Conservation (phyloP, 257 asterid genomes). For the Fraxinus quadrangulata region DNA sequence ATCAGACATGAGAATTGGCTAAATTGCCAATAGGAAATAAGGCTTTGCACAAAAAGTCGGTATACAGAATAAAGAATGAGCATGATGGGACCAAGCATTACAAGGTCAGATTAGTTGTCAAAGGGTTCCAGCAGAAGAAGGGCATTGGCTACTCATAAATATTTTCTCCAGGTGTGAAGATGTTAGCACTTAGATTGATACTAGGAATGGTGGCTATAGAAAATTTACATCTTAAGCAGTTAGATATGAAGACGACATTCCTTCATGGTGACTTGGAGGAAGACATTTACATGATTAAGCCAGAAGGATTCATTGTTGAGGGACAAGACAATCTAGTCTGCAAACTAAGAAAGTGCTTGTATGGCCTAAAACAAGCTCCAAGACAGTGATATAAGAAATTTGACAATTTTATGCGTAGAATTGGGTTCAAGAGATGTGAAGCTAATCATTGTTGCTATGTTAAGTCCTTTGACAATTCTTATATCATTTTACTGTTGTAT, state of each 20-base stretch:
- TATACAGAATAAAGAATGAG: not conserved
- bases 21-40: not conserved
- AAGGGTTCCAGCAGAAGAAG: not conserved
- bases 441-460: no score
- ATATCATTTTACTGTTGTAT: no score
- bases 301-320: not conserved
- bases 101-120: no score
- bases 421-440: no score
- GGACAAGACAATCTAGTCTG: not conserved
- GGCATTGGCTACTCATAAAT: not conserved
- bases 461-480: no score
- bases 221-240: no score
- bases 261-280: conserved; percentile 9
- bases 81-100: not conserved
- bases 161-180: not conserved
- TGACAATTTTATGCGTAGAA: no score
- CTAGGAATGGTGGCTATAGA: not conserved
- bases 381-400: no score
- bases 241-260: not conserved
- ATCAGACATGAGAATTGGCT: not conserved
- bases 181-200: not conserved
- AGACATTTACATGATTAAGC: conserved; percentile 6
- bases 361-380: not conserved
- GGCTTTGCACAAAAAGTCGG: conserved; percentile 4
- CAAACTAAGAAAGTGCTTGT: not conserved